These are phyloP conservation scores for Tulasnella calospora DNA, from an alignment of 768 basidiomycete species.

Conservation along the genomic window DNA sequence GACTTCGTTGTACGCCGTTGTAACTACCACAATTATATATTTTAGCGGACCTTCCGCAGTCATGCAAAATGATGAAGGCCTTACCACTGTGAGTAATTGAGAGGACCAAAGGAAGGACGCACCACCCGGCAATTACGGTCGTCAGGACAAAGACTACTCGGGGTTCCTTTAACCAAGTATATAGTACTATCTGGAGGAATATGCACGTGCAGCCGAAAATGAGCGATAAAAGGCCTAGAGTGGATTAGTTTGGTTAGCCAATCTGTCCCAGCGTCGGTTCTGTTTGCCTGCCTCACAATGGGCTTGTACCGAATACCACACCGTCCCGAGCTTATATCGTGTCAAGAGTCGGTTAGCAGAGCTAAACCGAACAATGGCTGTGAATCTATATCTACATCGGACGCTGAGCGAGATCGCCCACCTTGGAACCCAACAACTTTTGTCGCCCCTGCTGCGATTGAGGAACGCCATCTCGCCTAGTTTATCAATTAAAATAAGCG, in stretches of 20 bases:
- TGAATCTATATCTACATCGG: neutral
- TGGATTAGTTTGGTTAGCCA: neutral
- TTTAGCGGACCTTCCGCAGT: neutral
- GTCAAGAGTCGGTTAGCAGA: neutral
- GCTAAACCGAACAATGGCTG: neutral
- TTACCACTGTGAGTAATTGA: neutral
- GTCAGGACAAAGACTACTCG: neutral
- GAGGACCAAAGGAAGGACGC: neutral
- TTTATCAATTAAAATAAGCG: slow-evolving; percentile 4
- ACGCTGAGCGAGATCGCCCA: neutral
- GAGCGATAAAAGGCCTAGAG: neutral
- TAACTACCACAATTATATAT: neutral
- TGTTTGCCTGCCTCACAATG: neutral
- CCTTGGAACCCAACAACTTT: neutral
- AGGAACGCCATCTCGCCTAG: slow-evolving; percentile 13
- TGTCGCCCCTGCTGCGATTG: neutral
- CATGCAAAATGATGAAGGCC: neutral
- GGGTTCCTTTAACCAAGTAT: neutral
- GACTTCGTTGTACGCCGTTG: neutral
- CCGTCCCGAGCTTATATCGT: neutral
- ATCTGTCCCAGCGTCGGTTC: neutral
- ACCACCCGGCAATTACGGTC: neutral
- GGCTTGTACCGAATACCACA: neutral
- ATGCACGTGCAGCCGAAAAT: neutral
- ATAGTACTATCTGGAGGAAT: neutral